Percentiles rank a stretch among this genome's conserved stretches.
These are phyloP conservation scores for Canavalia ensiformis DNA, from an alignment of 306 rosid genomes.

Conservation along the genomic window DNA sequence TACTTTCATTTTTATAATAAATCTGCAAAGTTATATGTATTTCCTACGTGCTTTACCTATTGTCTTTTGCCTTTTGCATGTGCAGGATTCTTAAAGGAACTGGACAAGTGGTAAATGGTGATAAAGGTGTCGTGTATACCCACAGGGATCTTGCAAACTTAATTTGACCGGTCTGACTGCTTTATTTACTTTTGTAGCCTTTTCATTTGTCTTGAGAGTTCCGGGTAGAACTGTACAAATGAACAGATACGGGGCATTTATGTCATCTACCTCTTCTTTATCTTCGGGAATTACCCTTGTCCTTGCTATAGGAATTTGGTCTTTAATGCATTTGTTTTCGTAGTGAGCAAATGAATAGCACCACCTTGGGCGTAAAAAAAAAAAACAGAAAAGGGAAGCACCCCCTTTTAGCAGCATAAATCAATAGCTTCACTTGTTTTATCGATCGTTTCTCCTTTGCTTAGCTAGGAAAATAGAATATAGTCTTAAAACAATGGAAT, in stretches of 20 bases:
- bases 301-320: background rate
- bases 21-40: background rate
- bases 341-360: background rate
- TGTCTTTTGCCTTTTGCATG: background rate
- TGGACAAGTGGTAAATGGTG: slow-evolving; percentile 89
- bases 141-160: slow-evolving; percentile 64
- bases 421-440: too few relatives aligned
- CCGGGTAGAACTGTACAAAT: background rate
- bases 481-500: background rate
- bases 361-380: background rate
- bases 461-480: background rate
- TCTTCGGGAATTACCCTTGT: background rate
- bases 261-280: background rate
- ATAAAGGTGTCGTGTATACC: slow-evolving; percentile 68
- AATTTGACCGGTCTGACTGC: slow-evolving; percentile 9
- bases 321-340: background rate
- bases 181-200: background rate
- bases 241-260: background rate
- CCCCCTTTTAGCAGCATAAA: too few relatives aligned
- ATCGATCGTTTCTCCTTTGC: too few relatives aligned
- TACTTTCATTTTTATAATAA: too few relatives aligned
- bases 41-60: background rate
- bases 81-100: slow-evolving; percentile 90
- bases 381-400: too few relatives aligned
- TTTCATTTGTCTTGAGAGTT: background rate